phyloP scores from a whole-genome alignment of 306 rosid species.

The Arachis stenosperma region DNA sequence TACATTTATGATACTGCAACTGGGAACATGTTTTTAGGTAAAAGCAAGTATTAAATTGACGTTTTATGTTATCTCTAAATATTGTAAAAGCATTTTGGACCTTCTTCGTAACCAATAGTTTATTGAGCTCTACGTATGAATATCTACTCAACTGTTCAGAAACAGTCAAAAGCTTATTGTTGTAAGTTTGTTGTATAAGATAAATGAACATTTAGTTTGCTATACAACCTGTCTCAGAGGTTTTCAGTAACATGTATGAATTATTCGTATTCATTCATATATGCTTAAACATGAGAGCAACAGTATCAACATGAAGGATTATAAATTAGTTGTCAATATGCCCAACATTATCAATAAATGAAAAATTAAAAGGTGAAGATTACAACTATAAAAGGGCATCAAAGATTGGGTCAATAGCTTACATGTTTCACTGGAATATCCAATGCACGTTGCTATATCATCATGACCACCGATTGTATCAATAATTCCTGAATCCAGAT shows the following conservation, averaged over 20 bases:
- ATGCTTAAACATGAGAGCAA: constrained; percentile 9
- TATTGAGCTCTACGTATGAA: constrained; percentile 3
- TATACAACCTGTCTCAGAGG: not conserved
- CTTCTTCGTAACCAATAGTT: constrained; percentile 11
- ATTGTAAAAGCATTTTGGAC: constrained; percentile 10
- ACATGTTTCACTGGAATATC: constrained; percentile 76
- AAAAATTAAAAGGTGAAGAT: constrained; percentile 6
- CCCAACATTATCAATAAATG: constrained; percentile 26
- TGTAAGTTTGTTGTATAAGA: not conserved
- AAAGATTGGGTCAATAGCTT: constrained; percentile 38
- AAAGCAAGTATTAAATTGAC: not conserved
- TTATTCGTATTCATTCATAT: constrained; percentile 8
- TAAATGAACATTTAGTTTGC: not conserved
- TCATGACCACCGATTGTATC: constrained; percentile 69
- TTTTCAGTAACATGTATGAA: not conserved
- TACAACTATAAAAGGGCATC: constrained; percentile 20
- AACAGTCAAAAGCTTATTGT: constrained; percentile 8
- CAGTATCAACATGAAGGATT: constrained; percentile 8
- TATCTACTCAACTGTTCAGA: constrained; percentile 10
- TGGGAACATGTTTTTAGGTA: not conserved
- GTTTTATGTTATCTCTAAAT: constrained; percentile 9
- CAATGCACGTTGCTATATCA: constrained; percentile 70
- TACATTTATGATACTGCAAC: not conserved
- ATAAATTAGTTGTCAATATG: not conserved
- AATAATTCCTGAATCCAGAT: constrained; percentile 67